Percentiles rank a stretch among this genome's conserved stretches.
These are phyloP conservation scores for Globisporangium echinulatum DNA, from an alignment of 352 stramenopile species.

Conservation along the genomic window DNA sequence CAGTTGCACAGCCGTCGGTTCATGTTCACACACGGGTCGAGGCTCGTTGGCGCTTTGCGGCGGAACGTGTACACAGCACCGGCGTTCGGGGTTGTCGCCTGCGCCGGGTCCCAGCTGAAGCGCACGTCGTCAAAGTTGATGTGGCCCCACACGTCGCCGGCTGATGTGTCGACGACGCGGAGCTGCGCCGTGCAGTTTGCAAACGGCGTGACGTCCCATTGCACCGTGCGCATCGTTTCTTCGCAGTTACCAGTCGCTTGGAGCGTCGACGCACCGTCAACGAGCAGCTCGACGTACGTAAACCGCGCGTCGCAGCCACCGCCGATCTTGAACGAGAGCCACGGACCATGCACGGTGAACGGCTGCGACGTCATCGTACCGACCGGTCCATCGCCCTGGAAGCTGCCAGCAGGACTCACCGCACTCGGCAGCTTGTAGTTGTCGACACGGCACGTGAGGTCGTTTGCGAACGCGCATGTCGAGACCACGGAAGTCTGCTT, in stretches of 20 bases:
- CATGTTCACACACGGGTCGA: slow-evolving; percentile 55
- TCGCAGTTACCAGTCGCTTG: slow-evolving; percentile 86
- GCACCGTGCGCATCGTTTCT: slow-evolving; percentile 85
- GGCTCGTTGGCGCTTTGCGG: slow-evolving; percentile 42
- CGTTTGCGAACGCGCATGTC: slow-evolving; percentile 63
- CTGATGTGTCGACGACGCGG: slow-evolving; percentile 91
- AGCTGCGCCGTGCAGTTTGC: slow-evolving; percentile 82
- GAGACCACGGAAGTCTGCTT: slow-evolving; percentile 38
- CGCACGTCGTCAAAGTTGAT: slow-evolving; percentile 96
- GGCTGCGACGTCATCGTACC: slow-evolving; percentile 93
- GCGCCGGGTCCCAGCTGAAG: slow-evolving; percentile 88
- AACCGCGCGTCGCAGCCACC: slow-evolving; percentile 91
- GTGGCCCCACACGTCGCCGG: slow-evolving; percentile 87
- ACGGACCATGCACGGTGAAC: slow-evolving; percentile 87
- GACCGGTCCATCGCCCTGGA: slow-evolving; percentile 86
- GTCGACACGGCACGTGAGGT: slow-evolving; percentile 42
- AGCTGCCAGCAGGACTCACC: slow-evolving; percentile 48
- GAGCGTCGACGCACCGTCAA: slow-evolving; percentile 88
- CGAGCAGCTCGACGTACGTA: slow-evolving; percentile 92
- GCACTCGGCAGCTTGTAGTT: slow-evolving; percentile 77
- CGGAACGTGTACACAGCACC: slow-evolving; percentile 80
- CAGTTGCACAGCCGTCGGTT: slow-evolving; percentile 73
- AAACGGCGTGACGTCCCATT: slow-evolving; percentile 87
- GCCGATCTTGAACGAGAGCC: slow-evolving; percentile 92
- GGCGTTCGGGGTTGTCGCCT: slow-evolving; percentile 55